A percentile compares a stretch with the other conserved stretches of the same genome.
Conservation (phyloP, 352 stramenopile genomes). For the Blastocystis sp. region DNA sequence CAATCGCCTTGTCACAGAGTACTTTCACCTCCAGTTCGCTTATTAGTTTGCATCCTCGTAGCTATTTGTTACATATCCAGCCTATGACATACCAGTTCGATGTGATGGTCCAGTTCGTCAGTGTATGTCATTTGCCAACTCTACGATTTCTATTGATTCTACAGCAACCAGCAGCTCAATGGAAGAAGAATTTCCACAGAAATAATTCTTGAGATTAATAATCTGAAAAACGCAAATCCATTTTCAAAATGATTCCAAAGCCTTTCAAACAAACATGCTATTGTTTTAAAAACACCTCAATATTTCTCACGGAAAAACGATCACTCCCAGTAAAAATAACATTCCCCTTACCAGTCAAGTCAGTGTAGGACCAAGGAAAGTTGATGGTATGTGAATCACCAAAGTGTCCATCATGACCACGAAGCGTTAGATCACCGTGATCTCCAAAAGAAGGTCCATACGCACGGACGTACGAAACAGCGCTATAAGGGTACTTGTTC, state of each 20-base stretch:
- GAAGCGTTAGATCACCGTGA: constrained; percentile 22
- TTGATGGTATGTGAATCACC: constrained; percentile 8
- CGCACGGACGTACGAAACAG: neutral
- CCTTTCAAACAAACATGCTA: neutral
- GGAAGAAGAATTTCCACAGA: neutral
- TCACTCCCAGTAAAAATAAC: neutral
- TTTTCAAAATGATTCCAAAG: neutral
- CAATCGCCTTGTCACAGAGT: constrained; percentile 90
- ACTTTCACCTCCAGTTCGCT: constrained; percentile 94
- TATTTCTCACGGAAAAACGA: neutral
- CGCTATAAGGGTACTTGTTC: neutral
- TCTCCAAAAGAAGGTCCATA: neutral
- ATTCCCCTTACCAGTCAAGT: constrained; percentile 12
- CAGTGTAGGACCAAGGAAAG: constrained; percentile 16
- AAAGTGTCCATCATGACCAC: constrained; percentile 24
- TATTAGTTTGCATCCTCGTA: constrained; percentile 85
- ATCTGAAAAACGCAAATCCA: neutral
- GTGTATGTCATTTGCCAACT: constrained; percentile 7
- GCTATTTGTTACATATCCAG: constrained; percentile 65
- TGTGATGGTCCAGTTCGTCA: constrained; percentile 77
- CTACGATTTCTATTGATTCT: neutral
- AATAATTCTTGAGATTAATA: neutral
- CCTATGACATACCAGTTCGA: constrained; percentile 71
- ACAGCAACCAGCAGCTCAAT: neutral
- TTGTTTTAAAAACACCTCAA: constrained; percentile 3